Evolutionary conservation across 805 yeast species (phyloP).

Genomic region (Pichia sporocuriosa): DNA sequence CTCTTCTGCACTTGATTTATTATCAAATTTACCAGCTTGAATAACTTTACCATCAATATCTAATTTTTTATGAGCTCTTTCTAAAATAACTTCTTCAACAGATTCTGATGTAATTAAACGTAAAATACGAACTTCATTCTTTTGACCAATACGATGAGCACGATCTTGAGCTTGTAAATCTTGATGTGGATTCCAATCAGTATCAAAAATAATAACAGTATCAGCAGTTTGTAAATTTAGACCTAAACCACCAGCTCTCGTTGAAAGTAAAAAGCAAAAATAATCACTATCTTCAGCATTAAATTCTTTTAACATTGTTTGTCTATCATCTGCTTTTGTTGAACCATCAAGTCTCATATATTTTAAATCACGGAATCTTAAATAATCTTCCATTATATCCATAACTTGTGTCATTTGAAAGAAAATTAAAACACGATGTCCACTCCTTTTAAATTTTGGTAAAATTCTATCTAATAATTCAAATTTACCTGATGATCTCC

Average conservation of each 20-base stretch:
- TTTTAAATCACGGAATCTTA: constrained; percentile 58
- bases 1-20: constrained; percentile 80
- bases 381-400: constrained; percentile 84
- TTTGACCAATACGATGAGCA: constrained; percentile 87
- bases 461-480: constrained; percentile 69
- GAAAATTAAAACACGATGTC: constrained; percentile 74
- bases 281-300: constrained; percentile 73
- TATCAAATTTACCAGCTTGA: constrained; percentile 87
- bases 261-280: constrained; percentile 71
- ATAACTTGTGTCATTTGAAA: constrained; percentile 88
- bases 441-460: constrained; percentile 67
- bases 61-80: constrained; percentile 74
- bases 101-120: constrained; percentile 77
- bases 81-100: constrained; percentile 76
- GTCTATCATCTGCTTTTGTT: constrained; percentile 81
- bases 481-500: constrained; percentile 77
- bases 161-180: constrained; percentile 88
- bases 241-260: constrained; percentile 89
- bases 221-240: constrained; percentile 83
- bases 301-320: constrained; percentile 61
- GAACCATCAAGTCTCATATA: constrained; percentile 77
- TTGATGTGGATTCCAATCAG: constrained; percentile 91
- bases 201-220: constrained; percentile 78
- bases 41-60: constrained; percentile 87
- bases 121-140: constrained; percentile 77